These are phyloP conservation scores for Pichia inconspicua DNA, from an alignment of 1,139 yeast genomes.

Conservation along the genomic window DNA sequence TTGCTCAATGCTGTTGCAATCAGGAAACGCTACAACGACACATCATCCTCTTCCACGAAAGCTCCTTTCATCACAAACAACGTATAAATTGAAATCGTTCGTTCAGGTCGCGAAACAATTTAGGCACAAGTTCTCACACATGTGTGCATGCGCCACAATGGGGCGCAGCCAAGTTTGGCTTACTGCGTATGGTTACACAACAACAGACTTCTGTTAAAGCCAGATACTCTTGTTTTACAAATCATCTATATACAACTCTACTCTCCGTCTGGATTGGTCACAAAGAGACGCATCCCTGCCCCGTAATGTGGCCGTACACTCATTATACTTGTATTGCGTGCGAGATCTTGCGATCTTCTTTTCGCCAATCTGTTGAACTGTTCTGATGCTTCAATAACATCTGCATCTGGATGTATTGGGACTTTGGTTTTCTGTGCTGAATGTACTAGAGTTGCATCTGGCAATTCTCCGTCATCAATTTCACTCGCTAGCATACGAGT, in stretches of 20 bases:
- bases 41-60: not conserved
- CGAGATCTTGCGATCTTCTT: constrained; percentile 8
- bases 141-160: not conserved
- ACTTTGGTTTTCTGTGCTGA: constrained; percentile 21
- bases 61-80: not conserved
- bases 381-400: constrained; percentile 24
- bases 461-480: constrained; percentile 56
- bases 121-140: too few species aligned
- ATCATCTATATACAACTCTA: not conserved
- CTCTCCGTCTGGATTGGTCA: constrained; percentile 63
- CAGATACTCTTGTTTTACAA: too few species aligned
- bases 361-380: constrained; percentile 22
- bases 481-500: constrained; percentile 72
- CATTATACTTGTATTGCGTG: constrained; percentile 27
- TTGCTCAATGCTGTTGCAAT: not conserved
- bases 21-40: not conserved
- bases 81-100: too few species aligned
- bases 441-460: constrained; percentile 27
- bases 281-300: constrained; percentile 35
- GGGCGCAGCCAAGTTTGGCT: not conserved
- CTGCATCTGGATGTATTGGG: constrained; percentile 28
- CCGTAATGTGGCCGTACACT: constrained; percentile 16
- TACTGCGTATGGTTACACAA: too few species aligned
- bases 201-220: too few species aligned
- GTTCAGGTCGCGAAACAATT: not conserved